Evolutionary conservation across 2,329 filamentous ascomycete species (phyloP), one percentile per base, ranked within the genome.

Genomic region (Colletotrichum sp.): DNA sequence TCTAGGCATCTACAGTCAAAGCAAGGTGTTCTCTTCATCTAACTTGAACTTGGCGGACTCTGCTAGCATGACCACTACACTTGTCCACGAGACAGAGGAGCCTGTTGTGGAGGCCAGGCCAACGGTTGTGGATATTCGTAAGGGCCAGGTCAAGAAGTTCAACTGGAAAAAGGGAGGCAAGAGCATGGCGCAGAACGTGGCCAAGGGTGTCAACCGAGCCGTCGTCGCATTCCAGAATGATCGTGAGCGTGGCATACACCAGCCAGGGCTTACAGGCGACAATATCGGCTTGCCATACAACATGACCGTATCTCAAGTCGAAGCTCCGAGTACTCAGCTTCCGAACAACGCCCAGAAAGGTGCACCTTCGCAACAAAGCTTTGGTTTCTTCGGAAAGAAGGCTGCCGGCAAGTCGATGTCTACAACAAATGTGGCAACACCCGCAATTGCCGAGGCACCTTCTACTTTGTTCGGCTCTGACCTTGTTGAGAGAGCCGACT

Each of bases 141-240:
- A 98, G 86, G 96, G 94, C 34, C 96, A 98, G 82, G 93, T 94
- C 70, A 98, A 96, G 87, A 99, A 98, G 84, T 98, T 98, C 86
- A 98, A 98, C 86, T 99, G 97, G 96, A 98, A 98, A 90, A 98
- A 98, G 88, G 96, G 96, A 52, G 95, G 95, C 52, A 96, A 98
- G 85, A 96, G 95, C 72, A 93, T 99, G 80, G 96, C 96, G 32
- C 98, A 98, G 85, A 96, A 96, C 82, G 94, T 99, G 67, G 94
- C 94, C 77, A 98, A 98, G 87, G 96, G 96, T 68, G 93, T 99
- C 84, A 98, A 98, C 85, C 95, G 96, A 71, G 96, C 96, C 8
- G 98, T 98, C 75, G 94, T 93, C 66, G 94, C 93, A 70, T 93
- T 90, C 88, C 91, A 90, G 82, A 89, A 86, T 82, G 92, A 85